Conservation (phyloP, 345 rosid species). For the Eucalyptus globulus region DNA sequence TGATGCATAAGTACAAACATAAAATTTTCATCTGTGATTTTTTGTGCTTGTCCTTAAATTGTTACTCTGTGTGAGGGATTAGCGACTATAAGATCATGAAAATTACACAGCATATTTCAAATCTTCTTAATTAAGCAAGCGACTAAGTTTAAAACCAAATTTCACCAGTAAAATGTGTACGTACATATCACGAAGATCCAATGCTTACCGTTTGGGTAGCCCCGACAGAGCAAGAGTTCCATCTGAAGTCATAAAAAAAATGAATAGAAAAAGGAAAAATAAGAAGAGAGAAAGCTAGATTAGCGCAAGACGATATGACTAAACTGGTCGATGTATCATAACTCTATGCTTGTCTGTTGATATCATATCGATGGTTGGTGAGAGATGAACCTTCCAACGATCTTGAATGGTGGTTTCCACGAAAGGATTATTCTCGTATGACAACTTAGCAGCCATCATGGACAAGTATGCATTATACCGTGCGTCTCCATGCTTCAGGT, state of each 20-base stretch:
- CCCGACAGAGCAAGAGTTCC: neutral
- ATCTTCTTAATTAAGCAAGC: neutral
- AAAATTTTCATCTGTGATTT: neutral
- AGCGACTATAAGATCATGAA: neutral
- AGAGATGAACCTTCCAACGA: slow-evolving; percentile 26
- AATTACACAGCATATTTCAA: neutral
- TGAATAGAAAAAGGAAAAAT: neutral
- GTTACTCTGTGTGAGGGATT: neutral
- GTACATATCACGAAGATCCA: neutral
- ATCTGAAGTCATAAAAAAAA: neutral
- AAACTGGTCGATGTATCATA: neutral
- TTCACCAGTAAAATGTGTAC: neutral
- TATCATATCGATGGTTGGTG: neutral
- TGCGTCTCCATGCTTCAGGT: slow-evolving; percentile 2
- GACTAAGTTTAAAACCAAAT: neutral
- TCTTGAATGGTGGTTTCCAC: slow-evolving; percentile 5
- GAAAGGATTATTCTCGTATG: slow-evolving; percentile 33
- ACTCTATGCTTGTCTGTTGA: neutral
- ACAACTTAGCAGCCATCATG: slow-evolving; percentile 43
- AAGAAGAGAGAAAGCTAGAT: neutral
- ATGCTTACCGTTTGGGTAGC: neutral
- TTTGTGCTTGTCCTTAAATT: neutral
- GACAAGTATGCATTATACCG: slow-evolving; percentile 30
- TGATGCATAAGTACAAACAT: neutral
- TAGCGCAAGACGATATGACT: neutral